Conservation (phyloP, 2,329 filamentous ascomycete genomes). For the Dryadomyces quercivorus region DNA sequence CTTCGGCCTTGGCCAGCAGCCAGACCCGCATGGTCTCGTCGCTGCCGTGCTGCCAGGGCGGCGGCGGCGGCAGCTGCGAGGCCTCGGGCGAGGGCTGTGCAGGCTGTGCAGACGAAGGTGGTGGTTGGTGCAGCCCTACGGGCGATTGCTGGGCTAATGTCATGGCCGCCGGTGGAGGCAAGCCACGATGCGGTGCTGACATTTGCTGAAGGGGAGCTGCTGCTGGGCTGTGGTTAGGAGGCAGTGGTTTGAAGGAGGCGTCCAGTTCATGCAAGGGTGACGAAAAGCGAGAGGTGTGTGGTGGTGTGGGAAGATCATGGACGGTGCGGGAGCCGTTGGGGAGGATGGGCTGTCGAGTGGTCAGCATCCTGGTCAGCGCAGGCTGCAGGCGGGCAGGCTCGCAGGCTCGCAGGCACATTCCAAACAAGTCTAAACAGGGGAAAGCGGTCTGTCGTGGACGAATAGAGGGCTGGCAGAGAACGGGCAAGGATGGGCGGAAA, state of each 20-base stretch:
- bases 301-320: conserved; percentile 50
- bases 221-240: conserved; percentile 33
- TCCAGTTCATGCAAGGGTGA: conserved; percentile 41
- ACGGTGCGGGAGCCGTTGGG: conserved; percentile 47
- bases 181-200: conserved; percentile 56
- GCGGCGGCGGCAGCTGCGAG: conserved; percentile 10
- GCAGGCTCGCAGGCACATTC: not conserved
- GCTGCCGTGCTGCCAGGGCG: conserved; percentile 31
- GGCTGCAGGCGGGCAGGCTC: conserved; percentile 4
- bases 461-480: not conserved
- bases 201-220: conserved; percentile 41
- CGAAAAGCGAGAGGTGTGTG: conserved; percentile 41
- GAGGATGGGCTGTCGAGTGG: conserved; percentile 44
- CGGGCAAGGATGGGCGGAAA: not conserved
- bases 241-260: conserved; percentile 26
- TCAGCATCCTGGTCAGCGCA: conserved; percentile 46
- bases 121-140: not conserved
- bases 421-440: not conserved
- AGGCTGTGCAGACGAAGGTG: not conserved
- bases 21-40: conserved; percentile 63
- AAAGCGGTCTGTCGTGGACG: not conserved
- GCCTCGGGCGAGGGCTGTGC: conserved; percentile 3
- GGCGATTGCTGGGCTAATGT: conserved; percentile 35
- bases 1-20: conserved; percentile 59
- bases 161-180: conserved; percentile 58